These are phyloP conservation scores for Pseudognaphalium luteoalbum DNA, from an alignment of 129 eudicot genomes.

Conservation along the genomic window DNA sequence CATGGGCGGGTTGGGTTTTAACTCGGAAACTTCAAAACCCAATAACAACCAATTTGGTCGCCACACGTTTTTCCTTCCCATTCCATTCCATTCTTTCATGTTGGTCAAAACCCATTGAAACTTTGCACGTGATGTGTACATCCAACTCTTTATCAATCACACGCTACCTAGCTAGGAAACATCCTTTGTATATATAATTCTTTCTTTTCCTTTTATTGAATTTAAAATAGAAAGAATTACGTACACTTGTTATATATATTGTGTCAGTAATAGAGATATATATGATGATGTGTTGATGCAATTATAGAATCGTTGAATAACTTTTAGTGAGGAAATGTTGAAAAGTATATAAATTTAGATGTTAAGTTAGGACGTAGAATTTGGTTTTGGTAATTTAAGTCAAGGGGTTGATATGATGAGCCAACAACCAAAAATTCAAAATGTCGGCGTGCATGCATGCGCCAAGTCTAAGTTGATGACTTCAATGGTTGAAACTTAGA, in stretches of 20 bases:
- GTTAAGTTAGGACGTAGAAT: neutral
- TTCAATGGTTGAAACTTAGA: neutral
- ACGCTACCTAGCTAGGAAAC: neutral
- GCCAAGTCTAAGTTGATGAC: slow-evolving; percentile 24
- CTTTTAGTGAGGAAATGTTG: neutral
- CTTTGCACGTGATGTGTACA: slow-evolving; percentile 41
- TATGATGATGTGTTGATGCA: too few relatives aligned
- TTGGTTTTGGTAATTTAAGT: slow-evolving; percentile 6
- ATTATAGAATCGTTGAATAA: neutral
- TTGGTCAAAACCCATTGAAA: slow-evolving; percentile 31
- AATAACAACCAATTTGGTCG: slow-evolving; percentile 19
- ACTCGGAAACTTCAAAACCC: slow-evolving; percentile 29
- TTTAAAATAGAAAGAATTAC: neutral
- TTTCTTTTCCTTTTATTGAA: neutral
- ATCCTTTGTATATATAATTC: neutral
- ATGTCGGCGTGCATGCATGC: slow-evolving; percentile 36
- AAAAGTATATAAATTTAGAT: neutral
- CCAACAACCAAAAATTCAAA: neutral
- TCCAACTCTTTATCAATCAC: slow-evolving; percentile 6
- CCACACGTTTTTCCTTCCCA: slow-evolving; percentile 35
- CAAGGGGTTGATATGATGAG: slow-evolving; percentile 5
- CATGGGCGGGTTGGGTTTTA: slow-evolving; percentile 26
- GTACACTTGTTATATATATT: too few relatives aligned
- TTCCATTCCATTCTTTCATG: neutral
- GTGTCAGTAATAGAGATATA: too few relatives aligned